phyloP scores from a whole-genome alignment of 345 rosid genomes.

The Populus simonii region DNA sequence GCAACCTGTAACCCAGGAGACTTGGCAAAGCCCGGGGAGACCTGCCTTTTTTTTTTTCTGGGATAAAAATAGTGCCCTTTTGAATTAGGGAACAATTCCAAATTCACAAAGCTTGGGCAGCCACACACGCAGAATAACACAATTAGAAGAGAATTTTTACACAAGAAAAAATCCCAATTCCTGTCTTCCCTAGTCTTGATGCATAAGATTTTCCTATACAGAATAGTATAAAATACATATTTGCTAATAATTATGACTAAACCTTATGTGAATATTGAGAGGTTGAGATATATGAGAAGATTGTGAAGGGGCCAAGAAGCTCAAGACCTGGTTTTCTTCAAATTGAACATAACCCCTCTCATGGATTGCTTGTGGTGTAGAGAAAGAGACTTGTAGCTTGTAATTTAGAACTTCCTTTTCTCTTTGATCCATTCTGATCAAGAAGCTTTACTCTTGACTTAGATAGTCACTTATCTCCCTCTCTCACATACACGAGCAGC shows the following conservation, averaged over 20 bases:
- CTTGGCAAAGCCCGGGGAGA: too few relatives aligned
- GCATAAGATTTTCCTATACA: neutral
- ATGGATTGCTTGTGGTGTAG: constrained; percentile 49
- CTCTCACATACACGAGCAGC: constrained; percentile 3
- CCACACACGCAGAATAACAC: too few relatives aligned
- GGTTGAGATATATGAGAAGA: constrained; percentile 46
- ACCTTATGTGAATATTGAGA: constrained; percentile 40
- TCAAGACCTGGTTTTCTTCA: constrained; percentile 69
- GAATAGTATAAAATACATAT: neutral
- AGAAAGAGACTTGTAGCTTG: constrained; percentile 61
- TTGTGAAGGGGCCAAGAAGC: constrained; percentile 55
- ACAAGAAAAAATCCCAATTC: too few relatives aligned
- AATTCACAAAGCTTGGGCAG: too few relatives aligned
- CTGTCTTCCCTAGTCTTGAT: neutral
- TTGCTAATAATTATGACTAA: constrained; percentile 23
- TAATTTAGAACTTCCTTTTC: constrained; percentile 46
- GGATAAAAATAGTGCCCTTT: too few relatives aligned
- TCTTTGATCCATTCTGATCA: constrained; percentile 49
- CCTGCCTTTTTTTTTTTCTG: too few relatives aligned
- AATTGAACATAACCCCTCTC: constrained; percentile 74
- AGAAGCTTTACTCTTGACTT: neutral
- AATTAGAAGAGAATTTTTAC: too few relatives aligned
- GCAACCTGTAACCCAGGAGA: too few relatives aligned
- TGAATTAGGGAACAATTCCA: too few relatives aligned
- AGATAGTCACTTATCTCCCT: constrained; percentile 1